Conservation (phyloP, 345 rosid genomes). For the Murraya koenigii region DNA sequence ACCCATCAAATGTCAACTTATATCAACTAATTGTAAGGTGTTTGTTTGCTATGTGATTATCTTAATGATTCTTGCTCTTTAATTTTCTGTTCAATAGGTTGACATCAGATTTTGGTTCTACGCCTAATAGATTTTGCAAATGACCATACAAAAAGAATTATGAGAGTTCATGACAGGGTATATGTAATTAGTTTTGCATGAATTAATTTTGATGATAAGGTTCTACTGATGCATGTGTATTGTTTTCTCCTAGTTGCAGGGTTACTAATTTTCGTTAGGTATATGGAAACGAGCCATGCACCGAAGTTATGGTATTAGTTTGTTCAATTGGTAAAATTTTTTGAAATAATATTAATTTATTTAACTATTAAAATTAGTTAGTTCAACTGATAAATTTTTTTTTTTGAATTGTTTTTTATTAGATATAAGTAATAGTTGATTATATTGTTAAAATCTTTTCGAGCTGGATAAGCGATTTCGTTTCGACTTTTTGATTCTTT, state of each 20-base stretch:
- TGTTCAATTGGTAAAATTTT: too few species aligned
- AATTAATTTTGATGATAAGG: not conserved
- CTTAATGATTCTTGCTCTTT: not conserved
- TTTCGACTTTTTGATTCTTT: not conserved
- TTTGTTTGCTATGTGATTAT: too few species aligned
- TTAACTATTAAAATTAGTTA: not conserved
- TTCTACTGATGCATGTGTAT: not conserved
- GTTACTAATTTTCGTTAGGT: not conserved
- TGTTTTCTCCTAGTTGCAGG: not conserved
- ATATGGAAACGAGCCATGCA: not conserved
- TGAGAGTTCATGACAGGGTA: not conserved
- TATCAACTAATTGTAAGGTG: slow-evolving; percentile 14
- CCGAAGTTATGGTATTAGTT: too few species aligned
- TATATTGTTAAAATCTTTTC: not conserved
- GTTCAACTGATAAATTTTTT: too few species aligned
- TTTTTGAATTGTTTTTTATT: too few species aligned
- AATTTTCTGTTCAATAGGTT: not conserved
- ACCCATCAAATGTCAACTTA: slow-evolving; percentile 10
- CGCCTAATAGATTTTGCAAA: too few species aligned
- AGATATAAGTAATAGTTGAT: too few species aligned
- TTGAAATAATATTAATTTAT: not conserved
- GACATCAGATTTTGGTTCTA: not conserved
- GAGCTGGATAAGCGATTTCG: not conserved
- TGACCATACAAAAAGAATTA: too few species aligned
- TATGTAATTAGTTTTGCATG: not conserved